Evolutionary conservation across 2,329 filamentous ascomycete genomes (phyloP).

Genomic region (Alternaria incomplexa): DNA sequence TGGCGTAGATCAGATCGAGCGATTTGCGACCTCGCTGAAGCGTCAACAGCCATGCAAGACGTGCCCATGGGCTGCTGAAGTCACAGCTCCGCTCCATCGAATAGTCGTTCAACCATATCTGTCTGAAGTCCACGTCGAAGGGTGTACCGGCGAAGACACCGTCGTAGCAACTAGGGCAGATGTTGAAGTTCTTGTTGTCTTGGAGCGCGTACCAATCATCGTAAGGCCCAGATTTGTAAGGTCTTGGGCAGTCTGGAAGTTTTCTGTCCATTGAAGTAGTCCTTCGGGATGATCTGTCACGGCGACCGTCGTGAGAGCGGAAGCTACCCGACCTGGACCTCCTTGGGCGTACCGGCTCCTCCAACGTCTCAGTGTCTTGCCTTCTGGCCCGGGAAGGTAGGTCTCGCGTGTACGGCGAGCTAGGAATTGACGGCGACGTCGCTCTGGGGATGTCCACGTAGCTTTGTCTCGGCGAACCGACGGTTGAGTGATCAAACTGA

Average conservation of each 20-base stretch:
- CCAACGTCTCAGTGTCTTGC: slow-evolving; percentile 12
- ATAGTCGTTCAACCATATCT: slow-evolving; percentile 63
- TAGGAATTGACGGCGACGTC: slow-evolving; percentile 23
- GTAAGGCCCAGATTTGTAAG: slow-evolving; percentile 65
- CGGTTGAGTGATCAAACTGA: slow-evolving; percentile 44
- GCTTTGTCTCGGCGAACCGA: slow-evolving; percentile 26
- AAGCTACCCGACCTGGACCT: slow-evolving; percentile 34
- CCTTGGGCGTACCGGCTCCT: slow-evolving; percentile 29
- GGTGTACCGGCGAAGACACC: slow-evolving; percentile 71
- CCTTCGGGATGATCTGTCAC: slow-evolving; percentile 19
- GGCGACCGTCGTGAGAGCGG: slow-evolving; percentile 36
- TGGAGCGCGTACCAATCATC: slow-evolving; percentile 83
- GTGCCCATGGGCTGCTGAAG: slow-evolving; percentile 82
- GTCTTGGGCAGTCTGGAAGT: slow-evolving; percentile 70
- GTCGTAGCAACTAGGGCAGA: slow-evolving; percentile 82
- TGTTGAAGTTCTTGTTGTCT: slow-evolving; percentile 72
- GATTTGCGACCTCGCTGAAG: slow-evolving; percentile 71
- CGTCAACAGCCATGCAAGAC: slow-evolving; percentile 82
- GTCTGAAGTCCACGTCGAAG: slow-evolving; percentile 71
- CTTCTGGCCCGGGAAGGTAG: slow-evolving; percentile 17
- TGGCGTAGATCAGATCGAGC: slow-evolving; percentile 70
- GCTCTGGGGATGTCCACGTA: slow-evolving; percentile 32
- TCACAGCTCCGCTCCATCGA: slow-evolving; percentile 72
- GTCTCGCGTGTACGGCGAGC: slow-evolving; percentile 30
- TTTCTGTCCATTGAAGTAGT: slow-evolving; percentile 24